Base-by-base conservation (phyloP, 1,139 yeast genomes). In the Geotrichum carabidarum region DNA sequence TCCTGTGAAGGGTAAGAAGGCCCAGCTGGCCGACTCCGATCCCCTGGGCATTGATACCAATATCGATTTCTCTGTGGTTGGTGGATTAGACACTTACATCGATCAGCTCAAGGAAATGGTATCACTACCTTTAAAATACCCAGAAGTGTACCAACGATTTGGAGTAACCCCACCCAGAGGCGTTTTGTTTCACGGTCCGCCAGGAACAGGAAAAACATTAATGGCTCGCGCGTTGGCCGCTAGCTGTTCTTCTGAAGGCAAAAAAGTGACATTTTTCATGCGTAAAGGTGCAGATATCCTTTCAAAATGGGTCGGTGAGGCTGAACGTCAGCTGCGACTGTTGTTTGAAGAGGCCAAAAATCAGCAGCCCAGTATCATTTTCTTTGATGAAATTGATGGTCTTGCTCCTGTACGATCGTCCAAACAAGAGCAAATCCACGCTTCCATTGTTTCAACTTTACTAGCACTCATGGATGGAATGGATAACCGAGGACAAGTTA, bases 251-350 rank as follows among this genome's bases (percentile, higher is more conserved):
- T 82, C 94, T 0, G 83, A 86, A 11, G 78, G 76, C 6, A 75
- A 86, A 58, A 93, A 93, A 64, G 91, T 94, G 55, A 89, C 99
- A 0, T 94, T 94, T 67, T 94, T 90, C 71, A 94, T 94, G 99
- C 77, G 99, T 60, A 94, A 94, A 70, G 99, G 99, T 62, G 98
- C 99, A 0, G 99, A 94, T 69, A 88, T 96, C 69, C 74, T 93
- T 63, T 87, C 96, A 53, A 94, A 94, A 72, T 93, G 99, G 99
- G 98, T 93, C 6, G 99, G 99, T 65, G 99, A 93, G 71, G 98
- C 99, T 6, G 99, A 93, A 71, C 79, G 99, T 62, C 97, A 93
- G 69, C 76, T 93, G 59, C 76, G 99, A 58, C 74, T 93, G 46
- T 73, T 93, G 53, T 93, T 93, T 68, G 99, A 93, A 70, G 98